phyloP scores from a whole-genome alignment of 164 flowering plant species.

The Sedum album region DNA sequence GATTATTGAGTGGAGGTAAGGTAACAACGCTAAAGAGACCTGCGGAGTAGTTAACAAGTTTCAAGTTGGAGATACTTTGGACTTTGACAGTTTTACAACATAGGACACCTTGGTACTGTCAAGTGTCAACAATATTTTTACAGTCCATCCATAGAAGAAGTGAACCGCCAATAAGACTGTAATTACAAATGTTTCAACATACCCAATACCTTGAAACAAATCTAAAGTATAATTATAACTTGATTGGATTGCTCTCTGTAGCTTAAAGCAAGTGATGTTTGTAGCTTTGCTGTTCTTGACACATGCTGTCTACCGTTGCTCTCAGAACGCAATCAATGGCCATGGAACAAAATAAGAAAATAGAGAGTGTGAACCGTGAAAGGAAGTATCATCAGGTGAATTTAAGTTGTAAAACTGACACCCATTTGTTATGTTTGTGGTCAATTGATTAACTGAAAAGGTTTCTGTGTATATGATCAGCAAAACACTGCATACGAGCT shows the following conservation, averaged over 20 bases:
- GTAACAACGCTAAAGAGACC: not conserved
- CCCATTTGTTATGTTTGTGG: not conserved
- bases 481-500: conserved; percentile 87
- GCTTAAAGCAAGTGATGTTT: not conserved
- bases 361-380: conserved; percentile 83
- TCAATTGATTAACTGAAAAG: not conserved
- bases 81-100: no score
- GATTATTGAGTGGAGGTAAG: not conserved
- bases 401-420: conserved; percentile 2
- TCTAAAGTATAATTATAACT: no score
- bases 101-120: no score
- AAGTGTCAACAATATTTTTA: no score
- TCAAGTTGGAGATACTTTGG: no score
- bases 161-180: no score
- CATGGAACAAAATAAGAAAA: conserved; percentile 49
- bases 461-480: conserved; percentile 33
- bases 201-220: no score
- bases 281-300: not conserved
- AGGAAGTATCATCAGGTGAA: conserved; percentile 91
- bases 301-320: not conserved
- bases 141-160: no score
- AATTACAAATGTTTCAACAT: no score
- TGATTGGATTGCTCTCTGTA: not conserved
- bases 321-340: conserved; percentile 70
- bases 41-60: no score